Conservation (phyloP, 176 grass and related monocot genomes). For the Typha latifolia region DNA sequence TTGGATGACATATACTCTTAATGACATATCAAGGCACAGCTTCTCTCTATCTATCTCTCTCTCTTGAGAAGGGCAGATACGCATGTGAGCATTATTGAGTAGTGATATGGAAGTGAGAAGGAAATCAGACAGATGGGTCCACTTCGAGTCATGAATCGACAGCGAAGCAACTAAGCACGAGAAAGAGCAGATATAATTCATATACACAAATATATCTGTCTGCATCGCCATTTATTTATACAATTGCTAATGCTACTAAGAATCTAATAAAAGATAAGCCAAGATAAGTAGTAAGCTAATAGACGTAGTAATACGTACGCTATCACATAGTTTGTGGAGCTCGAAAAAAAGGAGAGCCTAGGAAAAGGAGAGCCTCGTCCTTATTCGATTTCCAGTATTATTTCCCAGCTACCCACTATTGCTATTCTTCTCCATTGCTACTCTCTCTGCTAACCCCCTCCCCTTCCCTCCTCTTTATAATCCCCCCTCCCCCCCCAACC, state of each 20-base stretch:
- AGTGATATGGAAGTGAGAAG: neutral
- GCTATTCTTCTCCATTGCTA: neutral
- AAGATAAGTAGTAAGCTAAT: neutral
- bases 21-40: neutral
- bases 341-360: neutral
- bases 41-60: neutral
- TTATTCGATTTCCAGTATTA: constrained; percentile 4
- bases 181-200: neutral
- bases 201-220: neutral
- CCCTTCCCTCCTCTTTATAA: neutral
- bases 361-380: constrained; percentile 4
- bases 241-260: too few species aligned
- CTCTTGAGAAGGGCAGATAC: neutral
- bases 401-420: neutral
- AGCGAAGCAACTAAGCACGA: constrained; percentile 1
- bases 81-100: constrained; percentile 13
- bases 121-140: neutral
- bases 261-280: neutral
- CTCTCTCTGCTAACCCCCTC: too few species aligned
- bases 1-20: neutral
- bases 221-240: neutral
- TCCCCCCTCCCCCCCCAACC: neutral
- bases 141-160: neutral
- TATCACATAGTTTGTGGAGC: neutral
- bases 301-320: neutral